phyloP scores from a whole-genome alignment of 2,329 filamentous ascomycete species.

The Cladosporium sp. region DNA sequence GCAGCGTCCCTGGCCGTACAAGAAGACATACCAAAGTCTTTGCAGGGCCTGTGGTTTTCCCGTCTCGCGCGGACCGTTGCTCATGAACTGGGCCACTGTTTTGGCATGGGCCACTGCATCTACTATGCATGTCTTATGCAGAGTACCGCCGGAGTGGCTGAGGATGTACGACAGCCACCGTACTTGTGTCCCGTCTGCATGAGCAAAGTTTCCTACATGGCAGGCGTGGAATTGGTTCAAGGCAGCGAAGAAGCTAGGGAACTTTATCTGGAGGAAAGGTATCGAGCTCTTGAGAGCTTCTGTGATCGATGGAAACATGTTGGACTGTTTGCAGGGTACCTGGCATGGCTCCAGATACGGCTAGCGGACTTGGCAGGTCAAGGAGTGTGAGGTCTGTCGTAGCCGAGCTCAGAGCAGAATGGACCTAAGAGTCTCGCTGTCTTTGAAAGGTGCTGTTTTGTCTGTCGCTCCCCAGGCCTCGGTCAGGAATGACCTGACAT shows the following conservation, averaged over 20 bases:
- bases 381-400: neutral
- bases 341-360: constrained; percentile 40
- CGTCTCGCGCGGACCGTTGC: constrained; percentile 58
- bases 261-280: constrained; percentile 39
- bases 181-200: constrained; percentile 63
- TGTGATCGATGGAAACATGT: constrained; percentile 45
- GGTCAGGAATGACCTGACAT: constrained; percentile 1
- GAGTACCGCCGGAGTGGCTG: constrained; percentile 55
- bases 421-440: neutral
- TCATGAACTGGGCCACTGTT: constrained; percentile 68
- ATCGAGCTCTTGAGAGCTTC: constrained; percentile 43
- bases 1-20: constrained; percentile 7
- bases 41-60: constrained; percentile 56
- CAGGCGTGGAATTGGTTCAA: neutral
- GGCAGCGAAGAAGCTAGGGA: constrained; percentile 17
- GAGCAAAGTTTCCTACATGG: constrained; percentile 48
- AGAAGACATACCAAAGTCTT: neutral
- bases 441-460: neutral
- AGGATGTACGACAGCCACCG: constrained; percentile 63
- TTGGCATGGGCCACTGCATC: constrained; percentile 66
- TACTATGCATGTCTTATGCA: constrained; percentile 68
- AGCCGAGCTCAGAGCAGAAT: constrained; percentile 1
- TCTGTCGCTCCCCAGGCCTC: neutral
- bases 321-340: constrained; percentile 50
- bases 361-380: neutral